These are phyloP conservation scores for Talaromyces stipitatus DNA, from an alignment of 495 filamentous ascomycete genomes.

Conservation along the genomic window DNA sequence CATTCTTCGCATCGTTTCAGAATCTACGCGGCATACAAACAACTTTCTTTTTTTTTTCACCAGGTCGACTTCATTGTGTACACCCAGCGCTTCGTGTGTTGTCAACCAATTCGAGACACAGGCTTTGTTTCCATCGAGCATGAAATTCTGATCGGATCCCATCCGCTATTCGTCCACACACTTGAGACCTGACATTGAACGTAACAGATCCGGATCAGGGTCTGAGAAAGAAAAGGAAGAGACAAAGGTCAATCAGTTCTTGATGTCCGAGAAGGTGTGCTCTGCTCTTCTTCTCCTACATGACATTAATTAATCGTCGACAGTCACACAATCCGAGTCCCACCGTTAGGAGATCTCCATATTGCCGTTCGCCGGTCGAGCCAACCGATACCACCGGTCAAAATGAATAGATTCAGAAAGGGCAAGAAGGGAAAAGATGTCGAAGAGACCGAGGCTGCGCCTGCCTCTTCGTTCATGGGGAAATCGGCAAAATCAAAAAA, in stretches of 20 bases:
- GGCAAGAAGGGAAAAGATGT: constrained; percentile 44
- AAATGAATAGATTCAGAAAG: constrained; percentile 70
- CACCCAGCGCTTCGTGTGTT: not conserved
- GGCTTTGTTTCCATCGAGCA: too few relatives aligned
- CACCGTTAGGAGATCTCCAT: not conserved
- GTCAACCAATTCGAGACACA: too few relatives aligned
- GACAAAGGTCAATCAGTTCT: not conserved
- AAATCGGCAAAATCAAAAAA: constrained; percentile 44
- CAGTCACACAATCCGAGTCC: not conserved
- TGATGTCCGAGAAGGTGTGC: not conserved
- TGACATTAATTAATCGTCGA: not conserved
- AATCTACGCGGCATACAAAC: not conserved
- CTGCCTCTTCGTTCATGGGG: constrained; percentile 15
- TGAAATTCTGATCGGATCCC: not conserved
- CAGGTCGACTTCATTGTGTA: too few relatives aligned
- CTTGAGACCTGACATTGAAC: not conserved
- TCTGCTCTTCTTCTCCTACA: not conserved
- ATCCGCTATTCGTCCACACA: not conserved
- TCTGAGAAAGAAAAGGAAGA: not conserved
- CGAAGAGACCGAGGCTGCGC: constrained; percentile 4
- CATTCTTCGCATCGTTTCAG: not conserved
- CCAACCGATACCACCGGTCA: not conserved
- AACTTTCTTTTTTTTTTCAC: not conserved
- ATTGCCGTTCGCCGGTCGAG: not conserved
- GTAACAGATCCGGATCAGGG: not conserved